Percentiles rank a stretch among this genome's conserved stretches.
These are phyloP conservation scores for Botrytis aclada DNA, from an alignment of 2,329 filamentous ascomycete genomes.

Conservation along the genomic window DNA sequence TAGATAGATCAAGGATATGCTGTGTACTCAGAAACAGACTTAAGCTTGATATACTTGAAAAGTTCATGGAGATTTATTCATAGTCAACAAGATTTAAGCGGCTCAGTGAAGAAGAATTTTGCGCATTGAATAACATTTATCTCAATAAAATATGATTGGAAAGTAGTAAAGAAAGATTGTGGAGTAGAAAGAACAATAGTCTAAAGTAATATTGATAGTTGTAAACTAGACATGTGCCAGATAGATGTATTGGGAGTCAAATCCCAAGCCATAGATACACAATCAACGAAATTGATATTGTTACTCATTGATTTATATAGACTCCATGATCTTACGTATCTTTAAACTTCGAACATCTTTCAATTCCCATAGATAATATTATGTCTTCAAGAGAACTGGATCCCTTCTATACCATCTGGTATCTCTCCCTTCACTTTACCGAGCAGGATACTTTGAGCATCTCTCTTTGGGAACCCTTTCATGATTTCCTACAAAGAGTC, in stretches of 20 bases:
- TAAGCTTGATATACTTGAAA: neutral
- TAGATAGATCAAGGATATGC: neutral
- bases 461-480: neutral
- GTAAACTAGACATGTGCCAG: neutral
- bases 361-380: neutral
- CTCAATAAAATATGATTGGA: neutral
- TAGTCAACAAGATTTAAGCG: neutral
- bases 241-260: neutral
- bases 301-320: too few species aligned
- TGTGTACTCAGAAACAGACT: neutral
- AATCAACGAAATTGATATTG: rapidly evolving
- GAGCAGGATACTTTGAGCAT: neutral
- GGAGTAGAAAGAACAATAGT: neutral
- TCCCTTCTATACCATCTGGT: rapidly evolving
- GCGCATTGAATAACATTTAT: neutral
- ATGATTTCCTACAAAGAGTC: too few species aligned
- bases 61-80: too few species aligned
- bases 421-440: neutral
- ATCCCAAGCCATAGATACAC: neutral
- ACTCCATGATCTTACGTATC: too few species aligned
- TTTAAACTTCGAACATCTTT: neutral
- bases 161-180: rapidly evolving
- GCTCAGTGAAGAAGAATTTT: neutral
- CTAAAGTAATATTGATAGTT: neutral
- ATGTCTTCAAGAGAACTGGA: neutral